Evolutionary conservation across 2,329 filamentous ascomycete species (phyloP).

Genomic region (Alternaria novae-zelandiae): DNA sequence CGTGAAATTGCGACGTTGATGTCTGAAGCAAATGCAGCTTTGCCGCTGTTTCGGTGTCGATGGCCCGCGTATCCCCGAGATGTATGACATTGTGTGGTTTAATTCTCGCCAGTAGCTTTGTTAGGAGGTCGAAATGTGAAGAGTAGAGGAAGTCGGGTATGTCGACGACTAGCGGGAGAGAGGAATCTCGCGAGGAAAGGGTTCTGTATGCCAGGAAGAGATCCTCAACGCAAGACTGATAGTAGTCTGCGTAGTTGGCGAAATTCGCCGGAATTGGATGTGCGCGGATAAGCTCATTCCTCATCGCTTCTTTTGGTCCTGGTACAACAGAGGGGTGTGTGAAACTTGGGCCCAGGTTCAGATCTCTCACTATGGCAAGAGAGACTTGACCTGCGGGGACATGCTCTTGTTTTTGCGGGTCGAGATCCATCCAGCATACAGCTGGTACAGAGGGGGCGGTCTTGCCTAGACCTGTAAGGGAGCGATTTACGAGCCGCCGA

Average conservation of each 20-base stretch:
- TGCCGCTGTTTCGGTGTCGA: conserved; percentile 63
- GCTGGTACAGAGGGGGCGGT: conserved; percentile 35
- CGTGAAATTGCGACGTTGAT: conserved; percentile 44
- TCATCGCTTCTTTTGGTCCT: conserved; percentile 26
- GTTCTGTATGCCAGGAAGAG: conserved; percentile 66
- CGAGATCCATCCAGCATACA: conserved; percentile 73
- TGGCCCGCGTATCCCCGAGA: conserved; percentile 56
- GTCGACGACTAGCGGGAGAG: conserved; percentile 71
- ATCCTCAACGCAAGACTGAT: conserved; percentile 68
- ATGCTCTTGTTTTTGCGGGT: conserved; percentile 80
- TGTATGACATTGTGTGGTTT: conserved; percentile 70
- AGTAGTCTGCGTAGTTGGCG: conserved; percentile 70
- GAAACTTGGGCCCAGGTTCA: conserved; percentile 72
- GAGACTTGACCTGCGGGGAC: conserved; percentile 73
- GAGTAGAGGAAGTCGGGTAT: conserved; percentile 77
- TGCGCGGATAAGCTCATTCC: conserved; percentile 60
- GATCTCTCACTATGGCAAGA: conserved; percentile 64
- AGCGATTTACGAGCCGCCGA: conserved; percentile 68
- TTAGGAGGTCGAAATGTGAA: conserved; percentile 70
- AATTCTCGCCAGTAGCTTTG: conserved; percentile 61
- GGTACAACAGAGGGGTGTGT: conserved; percentile 58
- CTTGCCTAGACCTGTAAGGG: conserved; percentile 61
- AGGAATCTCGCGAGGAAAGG: conserved; percentile 49
- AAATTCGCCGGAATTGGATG: conserved; percentile 72
- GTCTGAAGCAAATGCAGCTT: conserved; percentile 61